Percentiles rank a stretch among this genome's conserved stretches.
phyloP scores from a whole-genome alignment of 495 filamentous ascomycete genomes.

The Penicillium argentinense region DNA sequence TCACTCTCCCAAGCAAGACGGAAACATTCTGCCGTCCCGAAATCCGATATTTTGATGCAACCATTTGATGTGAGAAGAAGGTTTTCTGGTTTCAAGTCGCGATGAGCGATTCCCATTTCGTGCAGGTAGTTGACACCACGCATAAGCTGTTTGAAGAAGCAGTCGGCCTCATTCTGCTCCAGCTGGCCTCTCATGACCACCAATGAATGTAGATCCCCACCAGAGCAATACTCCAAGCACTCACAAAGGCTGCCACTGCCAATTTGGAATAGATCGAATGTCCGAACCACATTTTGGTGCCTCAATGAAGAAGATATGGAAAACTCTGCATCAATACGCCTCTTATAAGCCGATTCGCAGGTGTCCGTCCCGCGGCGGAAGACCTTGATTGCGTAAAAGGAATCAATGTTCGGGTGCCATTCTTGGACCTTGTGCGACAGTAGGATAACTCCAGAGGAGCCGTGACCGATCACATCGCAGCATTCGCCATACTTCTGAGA shows the following conservation, averaged over 20 bases:
- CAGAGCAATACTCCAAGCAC: no score
- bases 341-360: no score
- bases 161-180: no score
- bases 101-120: no score
- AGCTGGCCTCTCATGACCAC: no score
- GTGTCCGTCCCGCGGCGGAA: no score
- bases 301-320: conserved; percentile 3
- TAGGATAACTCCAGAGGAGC: neutral
- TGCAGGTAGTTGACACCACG: no score
- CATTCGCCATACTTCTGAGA: neutral
- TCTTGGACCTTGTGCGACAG: conserved; percentile 2
- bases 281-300: conserved; percentile 8
- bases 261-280: conserved; percentile 4
- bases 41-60: conserved; percentile 78
- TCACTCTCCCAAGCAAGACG: conserved; percentile 82
- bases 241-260: no score
- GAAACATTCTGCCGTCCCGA: conserved; percentile 63
- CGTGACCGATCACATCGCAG: conserved; percentile 1
- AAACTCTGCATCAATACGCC: neutral
- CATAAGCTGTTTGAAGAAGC: no score
- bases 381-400: no score
- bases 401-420: neutral
- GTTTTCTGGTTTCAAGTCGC: conserved; percentile 83
- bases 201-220: no score
- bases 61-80: conserved; percentile 67